Percentiles rank a stretch among this genome's conserved stretches.
Evolutionary conservation across 2,329 filamentous ascomycete species (phyloP).

Genomic region (Aspergillus sp.): DNA sequence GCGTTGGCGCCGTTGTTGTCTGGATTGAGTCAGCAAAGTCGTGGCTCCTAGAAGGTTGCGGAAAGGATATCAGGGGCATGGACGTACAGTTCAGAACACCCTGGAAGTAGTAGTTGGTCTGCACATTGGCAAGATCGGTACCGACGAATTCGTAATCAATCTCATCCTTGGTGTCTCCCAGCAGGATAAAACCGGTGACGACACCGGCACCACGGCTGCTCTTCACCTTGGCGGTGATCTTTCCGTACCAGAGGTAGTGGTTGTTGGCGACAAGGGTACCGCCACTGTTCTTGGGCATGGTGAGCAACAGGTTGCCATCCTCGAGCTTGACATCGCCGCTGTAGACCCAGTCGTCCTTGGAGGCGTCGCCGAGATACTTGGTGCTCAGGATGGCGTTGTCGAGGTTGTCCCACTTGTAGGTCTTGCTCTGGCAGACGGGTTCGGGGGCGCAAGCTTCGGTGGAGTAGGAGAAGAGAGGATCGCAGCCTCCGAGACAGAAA

Average conservation of each 20-base stretch:
- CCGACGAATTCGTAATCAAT: slow-evolving; percentile 97
- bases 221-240: slow-evolving; percentile 79
- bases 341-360: slow-evolving; percentile 80
- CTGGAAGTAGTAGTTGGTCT: slow-evolving; percentile 98
- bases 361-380: slow-evolving; percentile 82
- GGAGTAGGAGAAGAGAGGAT: slow-evolving; percentile 77
- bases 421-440: slow-evolving; percentile 74
- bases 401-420: slow-evolving; percentile 70
- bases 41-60: not conserved
- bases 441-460: slow-evolving; percentile 82
- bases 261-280: slow-evolving; percentile 85
- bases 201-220: slow-evolving; percentile 83
- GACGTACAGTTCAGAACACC: slow-evolving; percentile 88
- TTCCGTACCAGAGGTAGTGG: slow-evolving; percentile 96
- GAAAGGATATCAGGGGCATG: no score
- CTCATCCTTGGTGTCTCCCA: slow-evolving; percentile 95
- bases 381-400: slow-evolving; percentile 68
- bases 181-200: slow-evolving; percentile 93
- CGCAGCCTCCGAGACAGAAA: slow-evolving; percentile 94
- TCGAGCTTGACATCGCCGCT: slow-evolving; percentile 67
- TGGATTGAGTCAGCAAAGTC: slow-evolving; percentile 31
- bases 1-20: slow-evolving; percentile 75
- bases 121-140: slow-evolving; percentile 69
- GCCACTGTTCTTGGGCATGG: slow-evolving; percentile 81
- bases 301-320: slow-evolving; percentile 71